Conservation (phyloP, 805 yeast species). For the Nakazawaea pomicola region DNA sequence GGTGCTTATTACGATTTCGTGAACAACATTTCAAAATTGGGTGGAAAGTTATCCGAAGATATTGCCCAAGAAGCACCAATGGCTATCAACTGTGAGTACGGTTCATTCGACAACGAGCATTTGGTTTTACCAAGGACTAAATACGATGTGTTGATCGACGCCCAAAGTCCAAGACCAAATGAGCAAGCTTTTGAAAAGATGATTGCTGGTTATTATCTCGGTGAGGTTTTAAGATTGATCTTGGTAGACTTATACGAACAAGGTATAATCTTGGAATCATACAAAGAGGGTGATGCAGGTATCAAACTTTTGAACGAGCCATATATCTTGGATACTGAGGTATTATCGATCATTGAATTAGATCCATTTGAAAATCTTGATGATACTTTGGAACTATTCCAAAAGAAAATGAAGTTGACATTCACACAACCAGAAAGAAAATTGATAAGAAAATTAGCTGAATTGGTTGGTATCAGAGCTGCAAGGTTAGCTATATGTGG, state of each 20-base stretch:
- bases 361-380: slow-evolving; percentile 84
- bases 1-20: slow-evolving; percentile 92
- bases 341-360: slow-evolving; percentile 81
- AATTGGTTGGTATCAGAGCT: slow-evolving; percentile 87
- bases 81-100: slow-evolving; percentile 99
- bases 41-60: slow-evolving; percentile 66
- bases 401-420: slow-evolving; percentile 49
- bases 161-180: slow-evolving; percentile 92
- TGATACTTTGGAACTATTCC: slow-evolving; percentile 68
- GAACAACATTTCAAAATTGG: slow-evolving; percentile 74
- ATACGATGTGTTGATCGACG: slow-evolving; percentile 79
- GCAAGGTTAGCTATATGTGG: slow-evolving; percentile 95
- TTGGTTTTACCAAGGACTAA: slow-evolving; percentile 82
- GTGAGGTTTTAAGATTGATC: slow-evolving; percentile 83
- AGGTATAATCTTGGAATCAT: slow-evolving; percentile 63
- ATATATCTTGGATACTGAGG: slow-evolving; percentile 83
- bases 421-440: slow-evolving; percentile 81
- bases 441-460: slow-evolving; percentile 76
- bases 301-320: slow-evolving; percentile 56
- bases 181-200: slow-evolving; percentile 97
- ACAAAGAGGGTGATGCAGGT: slow-evolving; percentile 42
- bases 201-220: slow-evolving; percentile 96
- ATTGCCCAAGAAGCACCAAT: slow-evolving; percentile 65
- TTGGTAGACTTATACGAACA: slow-evolving; percentile 67
- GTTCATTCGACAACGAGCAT: slow-evolving; percentile 95